Evolutionary conservation across 1,139 yeast genomes (phyloP).

Genomic region (Wickerhamomyces sp.): DNA sequence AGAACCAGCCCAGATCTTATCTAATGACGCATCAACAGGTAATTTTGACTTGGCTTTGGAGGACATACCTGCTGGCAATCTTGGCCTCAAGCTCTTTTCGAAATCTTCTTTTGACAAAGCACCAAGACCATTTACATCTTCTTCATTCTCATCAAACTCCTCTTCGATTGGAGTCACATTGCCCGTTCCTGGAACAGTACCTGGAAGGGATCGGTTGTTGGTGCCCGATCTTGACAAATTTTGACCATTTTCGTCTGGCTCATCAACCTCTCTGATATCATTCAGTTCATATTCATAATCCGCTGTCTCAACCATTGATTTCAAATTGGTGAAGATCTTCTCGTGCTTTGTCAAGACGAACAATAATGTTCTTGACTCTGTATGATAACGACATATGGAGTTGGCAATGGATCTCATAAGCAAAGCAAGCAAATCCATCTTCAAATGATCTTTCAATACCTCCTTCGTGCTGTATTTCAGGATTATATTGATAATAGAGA

Average conservation of each 20-base stretch:
- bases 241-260: conserved; percentile 3
- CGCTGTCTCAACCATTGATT: conserved; percentile 22
- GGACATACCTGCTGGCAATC: conserved; percentile 60
- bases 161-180: conserved; percentile 2
- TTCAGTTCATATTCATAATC: conserved; percentile 11
- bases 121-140: conserved; percentile 5
- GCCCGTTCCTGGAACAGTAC: too few species aligned
- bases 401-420: conserved; percentile 49
- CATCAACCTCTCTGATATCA: conserved; percentile 5
- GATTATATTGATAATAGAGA: conserved; percentile 51
- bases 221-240: background rate
- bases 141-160: conserved; percentile 6
- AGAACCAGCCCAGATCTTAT: conserved; percentile 57
- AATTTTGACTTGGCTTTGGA: conserved; percentile 52
- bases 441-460: conserved; percentile 24
- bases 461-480: conserved; percentile 20
- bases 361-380: conserved; percentile 49
- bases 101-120: conserved; percentile 8
- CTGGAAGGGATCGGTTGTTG: conserved; percentile 1
- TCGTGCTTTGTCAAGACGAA: conserved; percentile 48
- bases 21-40: conserved; percentile 44
- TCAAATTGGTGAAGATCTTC: conserved; percentile 23
- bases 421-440: conserved; percentile 56
- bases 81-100: conserved; percentile 27
- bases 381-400: conserved; percentile 43